Base-by-base conservation (phyloP, 2,329 filamentous ascomycete species). In the Alternaria arbusti region DNA sequence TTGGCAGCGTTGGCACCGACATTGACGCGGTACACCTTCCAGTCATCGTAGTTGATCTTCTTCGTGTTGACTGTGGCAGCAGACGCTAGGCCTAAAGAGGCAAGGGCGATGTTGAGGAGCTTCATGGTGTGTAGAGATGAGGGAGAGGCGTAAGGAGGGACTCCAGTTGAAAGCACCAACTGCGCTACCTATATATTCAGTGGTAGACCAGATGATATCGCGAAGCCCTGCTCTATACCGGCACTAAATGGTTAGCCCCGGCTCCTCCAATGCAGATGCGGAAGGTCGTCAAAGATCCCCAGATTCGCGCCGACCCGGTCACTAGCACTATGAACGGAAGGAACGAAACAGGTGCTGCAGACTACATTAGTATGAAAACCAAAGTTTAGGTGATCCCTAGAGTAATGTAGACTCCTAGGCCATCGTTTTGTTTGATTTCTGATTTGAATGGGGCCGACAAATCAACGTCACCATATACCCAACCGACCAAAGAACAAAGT, bases 1-100 rank as follows among this genome's bases (percentile, higher is more conserved):
- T 76, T 72, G 52, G 68, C 71, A 2, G 67, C 61, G 43, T 77
- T 68, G 23, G 70, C 62, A 32, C 72, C 74, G 11, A 77, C 75
- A 44, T 76, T 75, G 60, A 80, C 70, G 47, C 78, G 77, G 60
- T 74, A 78, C 15, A 80, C 78, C 57, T 78, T 78, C 73, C 71
- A 79, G 59, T 75, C 73, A 51, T 75, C 73, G 63, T 80, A 80
- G 66, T 64, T 74, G 65, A 76, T 66, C 40, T 70, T 73, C 47
- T 66, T 72, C 12, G 73, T 60, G 36, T 40, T 40, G 40, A 78
- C 74, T 10, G 75, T 70, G 36, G 72, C 74, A 11, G 77, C 77
- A 56, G 76, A 79, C 17, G 62, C 74, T 52, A 79, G 69, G 59
- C 76, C 73, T 23, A 76, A 54, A 40, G 72, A 75, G 50, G 78